Percentiles rank a stretch among this genome's conserved stretches.
Evolutionary conservation across 768 basidiomycete species (phyloP).

Genomic region (Russula abietina): DNA sequence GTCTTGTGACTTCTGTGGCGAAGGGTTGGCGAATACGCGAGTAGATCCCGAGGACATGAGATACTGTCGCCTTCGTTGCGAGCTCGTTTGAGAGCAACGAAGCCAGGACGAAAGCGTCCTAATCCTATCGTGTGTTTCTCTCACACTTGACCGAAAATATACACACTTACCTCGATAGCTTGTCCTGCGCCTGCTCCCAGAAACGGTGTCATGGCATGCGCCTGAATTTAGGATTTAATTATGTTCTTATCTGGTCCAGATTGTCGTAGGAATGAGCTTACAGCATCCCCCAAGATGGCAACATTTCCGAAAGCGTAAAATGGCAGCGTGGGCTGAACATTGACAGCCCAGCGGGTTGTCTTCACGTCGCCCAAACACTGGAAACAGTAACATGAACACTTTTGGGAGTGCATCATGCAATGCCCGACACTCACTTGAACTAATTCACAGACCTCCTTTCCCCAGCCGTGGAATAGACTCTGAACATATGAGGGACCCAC

Average conservation of each 20-base stretch:
- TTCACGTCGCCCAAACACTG: slow-evolving; percentile 10
- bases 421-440: too few species aligned
- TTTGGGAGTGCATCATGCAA: not conserved
- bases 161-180: slow-evolving; percentile 39
- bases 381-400: not conserved
- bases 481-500: too few species aligned
- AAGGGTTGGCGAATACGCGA: too few species aligned
- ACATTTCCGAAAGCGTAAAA: slow-evolving; percentile 50
- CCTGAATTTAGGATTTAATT: slow-evolving; percentile 26
- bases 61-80: too few species aligned
- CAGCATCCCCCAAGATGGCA: slow-evolving; percentile 41
- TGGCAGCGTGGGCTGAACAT: slow-evolving; percentile 48
- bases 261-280: slow-evolving; percentile 14
- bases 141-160: too few species aligned
- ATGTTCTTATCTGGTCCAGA: not conserved
- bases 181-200: slow-evolving; percentile 42
- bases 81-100: too few species aligned
- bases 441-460: too few species aligned
- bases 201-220: slow-evolving; percentile 39
- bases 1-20: too few species aligned
- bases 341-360: slow-evolving; percentile 53
- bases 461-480: too few species aligned
- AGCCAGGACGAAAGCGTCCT: too few species aligned
- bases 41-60: too few species aligned
- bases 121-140: too few species aligned